Evolutionary conservation across 441 rosid species (phyloP).

Genomic region (Erodium texanum): DNA sequence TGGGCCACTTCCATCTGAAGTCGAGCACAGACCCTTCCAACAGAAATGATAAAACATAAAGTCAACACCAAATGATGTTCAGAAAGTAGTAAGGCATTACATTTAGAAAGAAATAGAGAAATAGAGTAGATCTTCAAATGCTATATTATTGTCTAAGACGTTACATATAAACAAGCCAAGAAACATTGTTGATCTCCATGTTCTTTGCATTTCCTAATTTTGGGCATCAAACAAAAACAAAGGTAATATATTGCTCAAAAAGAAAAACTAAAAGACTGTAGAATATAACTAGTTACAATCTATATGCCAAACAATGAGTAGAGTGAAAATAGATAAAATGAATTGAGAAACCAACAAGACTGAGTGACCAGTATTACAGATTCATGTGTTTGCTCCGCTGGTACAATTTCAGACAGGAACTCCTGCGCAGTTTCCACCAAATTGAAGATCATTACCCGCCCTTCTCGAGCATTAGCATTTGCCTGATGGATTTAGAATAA

Average conservation of each 20-base stretch:
- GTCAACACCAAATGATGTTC: conserved; percentile 10
- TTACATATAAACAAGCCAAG: conserved; percentile 1
- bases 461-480: conserved; percentile 77
- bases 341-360: conserved; percentile 2
- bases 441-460: conserved; percentile 93
- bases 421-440: conserved; percentile 99
- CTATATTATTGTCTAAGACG: neutral
- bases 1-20: conserved; percentile 30
- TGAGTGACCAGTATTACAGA: conserved; percentile 42
- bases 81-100: conserved; percentile 12
- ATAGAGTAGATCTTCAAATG: neutral
- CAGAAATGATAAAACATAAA: conserved; percentile 20
- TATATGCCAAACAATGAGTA: neutral
- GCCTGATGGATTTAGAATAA: conserved; percentile 38
- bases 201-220: neutral
- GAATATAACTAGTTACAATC: neutral
- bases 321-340: neutral
- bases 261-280: neutral
- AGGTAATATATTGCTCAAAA: conserved; percentile 4
- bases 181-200: neutral
- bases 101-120: neutral
- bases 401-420: conserved; percentile 78
- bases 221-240: neutral
- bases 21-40: conserved; percentile 38
- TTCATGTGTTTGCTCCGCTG: conserved; percentile 35